phyloP scores from a whole-genome alignment of 2,329 filamentous ascomycete genomes.

The Exophiala calicioides region DNA sequence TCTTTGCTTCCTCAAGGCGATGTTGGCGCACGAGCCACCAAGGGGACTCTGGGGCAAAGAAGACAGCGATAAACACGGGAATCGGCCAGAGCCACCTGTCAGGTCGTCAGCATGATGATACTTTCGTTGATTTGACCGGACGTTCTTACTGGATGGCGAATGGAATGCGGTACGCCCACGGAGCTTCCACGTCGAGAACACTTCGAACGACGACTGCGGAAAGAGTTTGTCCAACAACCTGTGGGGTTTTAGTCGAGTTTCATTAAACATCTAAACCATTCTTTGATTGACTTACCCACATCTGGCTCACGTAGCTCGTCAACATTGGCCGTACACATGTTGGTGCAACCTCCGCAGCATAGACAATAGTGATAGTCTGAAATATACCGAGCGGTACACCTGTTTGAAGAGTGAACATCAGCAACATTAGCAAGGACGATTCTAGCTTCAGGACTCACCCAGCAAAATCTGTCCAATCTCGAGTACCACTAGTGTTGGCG shows the following conservation, averaged over 20 bases:
- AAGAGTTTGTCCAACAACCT: not conserved
- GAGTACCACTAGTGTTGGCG: conserved; percentile 45
- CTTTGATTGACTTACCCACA: not conserved
- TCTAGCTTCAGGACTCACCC: conserved; percentile 15
- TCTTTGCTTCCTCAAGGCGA: conserved; percentile 48
- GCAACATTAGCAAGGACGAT: conserved; percentile 49
- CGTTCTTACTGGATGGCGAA: not conserved
- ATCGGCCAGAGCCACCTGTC: not conserved
- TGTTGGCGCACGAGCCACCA: conserved; percentile 54
- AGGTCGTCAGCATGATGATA: not conserved
- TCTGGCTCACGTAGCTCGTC: conserved; percentile 1
- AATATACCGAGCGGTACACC: no score
- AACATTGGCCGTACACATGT: not conserved
- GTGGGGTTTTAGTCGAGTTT: not conserved
- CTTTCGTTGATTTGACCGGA: not conserved
- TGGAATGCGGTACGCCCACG: not conserved
- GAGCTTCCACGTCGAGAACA: not conserved
- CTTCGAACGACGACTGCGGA: not conserved
- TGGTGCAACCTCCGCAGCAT: no score
- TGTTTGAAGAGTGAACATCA: not conserved
- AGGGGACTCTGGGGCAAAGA: conserved; percentile 48
- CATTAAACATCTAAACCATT: not conserved
- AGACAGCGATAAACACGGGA: not conserved
- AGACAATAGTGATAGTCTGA: no score
- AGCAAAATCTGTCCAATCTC: conserved; percentile 49